Evolutionary conservation across 805 yeast genomes (phyloP), one percentile per base, ranked within the genome.

Genomic region (Alloascoidea hylecoeti): DNA sequence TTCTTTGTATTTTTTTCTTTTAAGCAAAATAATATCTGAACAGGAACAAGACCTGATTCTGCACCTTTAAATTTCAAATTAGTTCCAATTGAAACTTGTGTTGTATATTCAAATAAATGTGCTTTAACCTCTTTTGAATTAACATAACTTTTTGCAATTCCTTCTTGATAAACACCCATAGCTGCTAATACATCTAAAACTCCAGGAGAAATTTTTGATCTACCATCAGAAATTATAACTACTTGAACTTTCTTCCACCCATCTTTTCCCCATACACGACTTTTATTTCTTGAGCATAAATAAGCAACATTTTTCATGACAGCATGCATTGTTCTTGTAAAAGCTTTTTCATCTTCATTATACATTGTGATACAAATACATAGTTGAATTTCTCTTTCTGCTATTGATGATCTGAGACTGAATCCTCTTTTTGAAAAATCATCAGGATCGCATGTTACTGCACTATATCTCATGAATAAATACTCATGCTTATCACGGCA

Each of bases 241-340:
- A 92, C 96, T 39, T 89, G 96, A 15, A 92, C 78, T 58, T 89
- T 92, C 53, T 92, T 86, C 99, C 99, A 92, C 16, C 95, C 81
- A 42, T 88, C 94, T 46, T 78, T 76, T 3, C 98, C 97, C 99
- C 99, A 92, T 14, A 82, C 79, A 37, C 80, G 66, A 32, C 94
- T 81, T 54, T 75, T 80, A 39, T 70, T 68, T 56, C 98, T 74
- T 13, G 78, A 72, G 53, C 95, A 75, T 38, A 92, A 64, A 51
- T 86, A 92, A 2, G 95, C 82, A 42, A 92, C 73, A 57, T 92
- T 92, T 49, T 76, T 81, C 83, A 89, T 84, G 13, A 92, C 89
- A 0, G 95, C 83, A 56, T 92, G 95, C 70, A 92, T 66, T 0
- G 98, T 92, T 59, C 97, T 74, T 1, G 96, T 84, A 55, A 92